Evolutionary conservation across 2,329 filamentous ascomycete species (phyloP), one percentile per base, ranked within the genome.

Genomic region (Ceratocystis huliohia): DNA sequence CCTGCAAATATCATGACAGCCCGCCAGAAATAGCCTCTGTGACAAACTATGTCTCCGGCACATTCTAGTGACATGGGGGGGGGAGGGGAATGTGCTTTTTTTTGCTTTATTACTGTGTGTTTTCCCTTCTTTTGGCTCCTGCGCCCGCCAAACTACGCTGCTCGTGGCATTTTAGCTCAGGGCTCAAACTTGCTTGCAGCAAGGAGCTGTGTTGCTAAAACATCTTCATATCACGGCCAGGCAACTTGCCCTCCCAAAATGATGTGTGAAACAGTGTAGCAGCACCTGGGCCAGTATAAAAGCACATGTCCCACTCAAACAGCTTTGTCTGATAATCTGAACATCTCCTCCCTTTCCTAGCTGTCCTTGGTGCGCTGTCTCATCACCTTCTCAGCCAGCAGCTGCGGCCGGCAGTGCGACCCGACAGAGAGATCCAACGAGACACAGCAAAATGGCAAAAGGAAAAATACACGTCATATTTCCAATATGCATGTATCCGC

Each of bases 381-480:
- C 22, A 53, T 53, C 20, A 10, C 48, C 25, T 53, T 41, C 25
- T 53, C 20, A 4, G 48, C 22, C 48, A 25, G 3, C 20, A 53
- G n/a, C 48, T 25, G 48, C 10, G 48, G 25, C 10, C 20, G 25
- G 48, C 37, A 25, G 17, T 20, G 48, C 10, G 48, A 22, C 48
- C 25, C 13, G 4, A 53, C 48, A 20, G n/a, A 50, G 8, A 50
- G 37, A 41, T 41, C 37, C 15, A 41, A 50, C 8, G 5, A 50
- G 22, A 50, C 46, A 48, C 17, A 48, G 46, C 5, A 10, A 50
- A 50, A 28, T 15, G 10, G 20, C 48, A 8, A 53, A 53, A 28
- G 20, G 30, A 33, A 17, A n/a, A 37, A 33, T 59, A 59, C 53
- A 59, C 56, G 56, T 59, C 56, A 33, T 59, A 59, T 59, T 59